These are phyloP conservation scores for Auricularia cornea DNA, from an alignment of 768 basidiomycete genomes.

Conservation along the genomic window DNA sequence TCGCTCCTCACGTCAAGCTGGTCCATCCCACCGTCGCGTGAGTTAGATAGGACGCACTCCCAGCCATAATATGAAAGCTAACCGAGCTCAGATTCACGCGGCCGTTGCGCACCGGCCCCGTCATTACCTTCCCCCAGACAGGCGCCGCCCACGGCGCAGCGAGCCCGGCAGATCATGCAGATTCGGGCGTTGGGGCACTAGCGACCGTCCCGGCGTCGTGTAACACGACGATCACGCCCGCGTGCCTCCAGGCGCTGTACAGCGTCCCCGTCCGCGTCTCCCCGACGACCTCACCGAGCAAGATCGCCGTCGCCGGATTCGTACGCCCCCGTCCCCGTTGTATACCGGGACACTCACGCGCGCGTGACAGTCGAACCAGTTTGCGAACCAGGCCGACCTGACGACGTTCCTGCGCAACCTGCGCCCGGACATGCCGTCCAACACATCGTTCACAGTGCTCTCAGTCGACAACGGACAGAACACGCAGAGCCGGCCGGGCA, in stretches of 20 bases:
- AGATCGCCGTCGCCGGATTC: conserved; percentile 19
- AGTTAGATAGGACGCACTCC: too few relatives aligned
- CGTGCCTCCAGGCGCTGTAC: conserved; percentile 15
- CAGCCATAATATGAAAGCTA: too few relatives aligned
- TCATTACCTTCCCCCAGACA: conserved; percentile 26
- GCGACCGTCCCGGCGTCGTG: conserved; percentile 20
- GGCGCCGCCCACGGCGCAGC: conserved; percentile 3
- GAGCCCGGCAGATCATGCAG: conserved; percentile 14
- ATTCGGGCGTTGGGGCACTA: background rate
- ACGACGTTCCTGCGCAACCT: conserved; percentile 5
- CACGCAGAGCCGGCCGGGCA: conserved; percentile 11
- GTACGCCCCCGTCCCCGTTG: conserved; percentile 9
- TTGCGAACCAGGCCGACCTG: conserved; percentile 21
- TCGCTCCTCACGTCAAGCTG: background rate
- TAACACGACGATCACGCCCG: conserved; percentile 21
- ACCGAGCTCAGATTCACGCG: background rate
- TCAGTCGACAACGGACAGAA: conserved; percentile 15
- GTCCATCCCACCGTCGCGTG: conserved; percentile 1
- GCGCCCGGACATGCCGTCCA: conserved; percentile 13
- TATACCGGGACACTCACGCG: conserved; percentile 12
- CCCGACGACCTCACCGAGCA: background rate
- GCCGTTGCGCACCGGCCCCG: background rate
- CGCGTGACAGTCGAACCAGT: conserved; percentile 25
- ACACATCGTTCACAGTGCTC: conserved; percentile 13
- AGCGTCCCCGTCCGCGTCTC: background rate